Base-by-base conservation (phyloP, 805 yeast genomes). In the Starmerella geochares region DNA sequence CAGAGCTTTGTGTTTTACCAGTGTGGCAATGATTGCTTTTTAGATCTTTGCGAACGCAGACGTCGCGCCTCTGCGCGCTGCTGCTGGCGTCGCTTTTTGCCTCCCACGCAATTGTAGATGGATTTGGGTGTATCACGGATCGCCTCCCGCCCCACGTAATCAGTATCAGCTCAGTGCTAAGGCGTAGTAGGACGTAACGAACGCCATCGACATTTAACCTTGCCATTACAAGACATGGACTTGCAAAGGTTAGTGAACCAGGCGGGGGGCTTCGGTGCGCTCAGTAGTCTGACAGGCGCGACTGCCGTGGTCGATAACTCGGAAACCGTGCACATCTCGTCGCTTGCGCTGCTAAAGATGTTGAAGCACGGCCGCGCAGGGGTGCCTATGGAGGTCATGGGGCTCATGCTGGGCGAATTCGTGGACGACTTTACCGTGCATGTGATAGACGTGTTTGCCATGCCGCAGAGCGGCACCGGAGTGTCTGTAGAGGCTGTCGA, bases 401-500 rank as follows among this genome's bases (percentile, higher is more conserved):
- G 99, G 2, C 74, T 92, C 57, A 92, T 92, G 99, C 75, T 94
- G 54, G 99, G 99, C 41, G 96, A 90, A 59, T 90, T 92, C 68
- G 92, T 92, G 24, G 98, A 92, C 66, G 97, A 92, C 54, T 90
- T 83, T 67, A 92, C 98, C 0, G 92, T 92, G 33, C 94, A 88
- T 60, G 99, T 92, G 35, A 86, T 86, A 49, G 99, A 92, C 64
- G 98, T 94, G 46, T 92, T 92, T 74, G 98, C 98, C 49, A 92
- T 92, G 99, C 99, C 99, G 17, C 98, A 92, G 71, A 79, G 87
- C 42, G 74, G 73, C 63, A 92, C 99, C 9, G 99, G 98, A 53
- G 98, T 94, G 17, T 83, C 95, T 51, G 99, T 92, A 51, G 98
- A 92, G 67, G 98, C 99, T 1, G 98, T 92, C 29, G 99, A 94